Percentiles rank a stretch among this genome's conserved stretches.
Conservation (phyloP, 768 basidiomycete genomes). For the Tulasnella calospora region DNA sequence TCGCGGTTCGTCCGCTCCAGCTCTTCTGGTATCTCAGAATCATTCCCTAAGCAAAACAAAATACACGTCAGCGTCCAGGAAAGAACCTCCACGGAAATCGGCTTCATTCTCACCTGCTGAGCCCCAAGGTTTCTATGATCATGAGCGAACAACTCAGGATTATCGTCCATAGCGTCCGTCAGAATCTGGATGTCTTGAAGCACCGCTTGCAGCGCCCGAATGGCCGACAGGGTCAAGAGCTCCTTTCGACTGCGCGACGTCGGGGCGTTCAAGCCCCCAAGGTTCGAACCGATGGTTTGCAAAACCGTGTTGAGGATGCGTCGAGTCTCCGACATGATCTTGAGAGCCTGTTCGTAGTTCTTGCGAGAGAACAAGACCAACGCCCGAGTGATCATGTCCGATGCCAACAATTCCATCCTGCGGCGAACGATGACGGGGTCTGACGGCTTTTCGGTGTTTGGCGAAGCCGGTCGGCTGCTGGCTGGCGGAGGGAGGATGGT, state of each 20-base stretch:
- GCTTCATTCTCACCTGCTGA: slow-evolving; percentile 63
- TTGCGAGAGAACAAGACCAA: slow-evolving; percentile 87
- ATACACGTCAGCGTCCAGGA: slow-evolving; percentile 8
- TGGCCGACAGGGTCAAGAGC: slow-evolving; percentile 61
- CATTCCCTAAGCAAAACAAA: slow-evolving; percentile 62
- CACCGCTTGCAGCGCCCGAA: slow-evolving; percentile 78
- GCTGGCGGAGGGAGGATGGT: slow-evolving; percentile 65
- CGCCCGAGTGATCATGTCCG: slow-evolving; percentile 95
- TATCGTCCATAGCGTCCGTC: slow-evolving; percentile 83
- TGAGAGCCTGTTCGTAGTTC: slow-evolving; percentile 85
- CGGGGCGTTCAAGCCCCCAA: slow-evolving; percentile 53
- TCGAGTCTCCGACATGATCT: slow-evolving; percentile 85
- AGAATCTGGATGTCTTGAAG: slow-evolving; percentile 82
- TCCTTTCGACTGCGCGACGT: slow-evolving; percentile 75
- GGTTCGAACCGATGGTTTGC: slow-evolving; percentile 70
- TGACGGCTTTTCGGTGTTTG: slow-evolving; percentile 47
- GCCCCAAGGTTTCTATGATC: slow-evolving; percentile 95
- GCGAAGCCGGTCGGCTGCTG: slow-evolving; percentile 37
- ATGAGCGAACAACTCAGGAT: slow-evolving; percentile 85
- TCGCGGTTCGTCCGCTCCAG: slow-evolving; percentile 88
- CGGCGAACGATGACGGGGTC: slow-evolving; percentile 89
- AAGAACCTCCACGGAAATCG: neutral
- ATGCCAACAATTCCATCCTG: slow-evolving; percentile 92
- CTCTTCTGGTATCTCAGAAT: slow-evolving; percentile 92
- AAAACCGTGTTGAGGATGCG: slow-evolving; percentile 88